A percentile compares a stretch with the other conserved stretches of the same genome.
Evolutionary conservation across 345 rosid species (phyloP).

Genomic region (Bruguiera gymnorhiza): DNA sequence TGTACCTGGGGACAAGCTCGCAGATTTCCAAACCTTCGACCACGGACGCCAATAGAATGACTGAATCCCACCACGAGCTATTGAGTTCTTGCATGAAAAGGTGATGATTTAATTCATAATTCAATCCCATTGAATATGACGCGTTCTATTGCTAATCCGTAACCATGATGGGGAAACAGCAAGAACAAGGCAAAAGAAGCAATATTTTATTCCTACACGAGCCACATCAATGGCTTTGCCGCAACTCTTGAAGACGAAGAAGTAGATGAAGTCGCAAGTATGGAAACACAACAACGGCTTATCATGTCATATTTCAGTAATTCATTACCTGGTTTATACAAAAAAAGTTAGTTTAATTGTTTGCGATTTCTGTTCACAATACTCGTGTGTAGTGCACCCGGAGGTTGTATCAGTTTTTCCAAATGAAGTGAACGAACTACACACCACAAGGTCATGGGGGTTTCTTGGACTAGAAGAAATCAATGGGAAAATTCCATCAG

Average conservation of each 20-base stretch:
- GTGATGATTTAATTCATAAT: slow-evolving; percentile 1
- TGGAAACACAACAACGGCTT: neutral
- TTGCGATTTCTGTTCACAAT: neutral
- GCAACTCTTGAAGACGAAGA: slow-evolving; percentile 27
- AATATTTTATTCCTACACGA: slow-evolving; percentile 24
- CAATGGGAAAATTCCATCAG: slow-evolving; percentile 2
- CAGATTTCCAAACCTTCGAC: neutral
- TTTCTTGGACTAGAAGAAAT: slow-evolving; percentile 23
- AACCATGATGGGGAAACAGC: neutral
- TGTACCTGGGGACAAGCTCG: slow-evolving; percentile 15
- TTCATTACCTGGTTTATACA: neutral
- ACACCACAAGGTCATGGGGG: slow-evolving; percentile 30
- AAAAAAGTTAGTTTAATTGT: neutral
- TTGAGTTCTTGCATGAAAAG: slow-evolving; percentile 16
- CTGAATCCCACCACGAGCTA: slow-evolving; percentile 11
- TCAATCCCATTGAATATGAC: too few species aligned
- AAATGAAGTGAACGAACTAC: slow-evolving; percentile 11
- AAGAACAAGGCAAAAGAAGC: slow-evolving; percentile 15
- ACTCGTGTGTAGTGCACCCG: slow-evolving; percentile 7
- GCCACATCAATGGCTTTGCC: slow-evolving; percentile 27
- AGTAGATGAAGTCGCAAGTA: slow-evolving; percentile 7
- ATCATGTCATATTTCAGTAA: neutral
- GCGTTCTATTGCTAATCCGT: neutral
- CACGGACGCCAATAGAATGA: neutral
- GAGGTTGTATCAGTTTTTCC: slow-evolving; percentile 21